Evolutionary conservation across 495 filamentous ascomycete genomes (phyloP).

Genomic region (Penicillium diatomitis): DNA sequence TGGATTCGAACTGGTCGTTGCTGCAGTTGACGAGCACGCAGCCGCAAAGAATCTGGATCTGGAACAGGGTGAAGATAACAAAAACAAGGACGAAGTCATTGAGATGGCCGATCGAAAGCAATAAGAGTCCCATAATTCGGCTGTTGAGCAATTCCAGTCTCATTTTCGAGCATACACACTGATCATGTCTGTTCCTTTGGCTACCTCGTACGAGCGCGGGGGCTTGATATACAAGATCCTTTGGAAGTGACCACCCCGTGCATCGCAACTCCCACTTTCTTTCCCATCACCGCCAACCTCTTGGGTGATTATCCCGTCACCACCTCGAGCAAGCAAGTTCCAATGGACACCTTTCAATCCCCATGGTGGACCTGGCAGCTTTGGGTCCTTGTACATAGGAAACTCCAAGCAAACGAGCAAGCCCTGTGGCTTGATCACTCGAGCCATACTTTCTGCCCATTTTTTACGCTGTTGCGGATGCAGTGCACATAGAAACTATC

Average conservation of each 20-base stretch:
- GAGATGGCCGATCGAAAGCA: conserved; percentile 20
- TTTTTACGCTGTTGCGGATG: conserved; percentile 22
- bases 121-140: background rate
- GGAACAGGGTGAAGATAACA: conserved; percentile 11
- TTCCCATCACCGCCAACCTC: conserved; percentile 1
- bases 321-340: conserved; percentile 18
- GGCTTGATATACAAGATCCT: conserved; percentile 17
- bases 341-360: conserved; percentile 28
- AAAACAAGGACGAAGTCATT: conserved; percentile 11
- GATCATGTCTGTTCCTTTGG: conserved; percentile 21
- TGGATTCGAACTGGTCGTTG: conserved; percentile 52
- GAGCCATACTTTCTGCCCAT: conserved; percentile 28
- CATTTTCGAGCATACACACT: conserved; percentile 16
- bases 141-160: background rate
- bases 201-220: conserved; percentile 14
- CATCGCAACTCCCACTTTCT: background rate
- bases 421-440: conserved; percentile 18
- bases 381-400: conserved; percentile 30
- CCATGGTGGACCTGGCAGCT: conserved; percentile 29
- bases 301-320: conserved; percentile 6
- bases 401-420: conserved; percentile 36
- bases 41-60: conserved; percentile 11
- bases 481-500: conserved; percentile 35
- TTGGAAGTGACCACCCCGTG: conserved; percentile 6
- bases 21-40: conserved; percentile 40